These are phyloP conservation scores for Cyberlindnera maritima DNA, from an alignment of 805 yeast species.

Conservation along the genomic window DNA sequence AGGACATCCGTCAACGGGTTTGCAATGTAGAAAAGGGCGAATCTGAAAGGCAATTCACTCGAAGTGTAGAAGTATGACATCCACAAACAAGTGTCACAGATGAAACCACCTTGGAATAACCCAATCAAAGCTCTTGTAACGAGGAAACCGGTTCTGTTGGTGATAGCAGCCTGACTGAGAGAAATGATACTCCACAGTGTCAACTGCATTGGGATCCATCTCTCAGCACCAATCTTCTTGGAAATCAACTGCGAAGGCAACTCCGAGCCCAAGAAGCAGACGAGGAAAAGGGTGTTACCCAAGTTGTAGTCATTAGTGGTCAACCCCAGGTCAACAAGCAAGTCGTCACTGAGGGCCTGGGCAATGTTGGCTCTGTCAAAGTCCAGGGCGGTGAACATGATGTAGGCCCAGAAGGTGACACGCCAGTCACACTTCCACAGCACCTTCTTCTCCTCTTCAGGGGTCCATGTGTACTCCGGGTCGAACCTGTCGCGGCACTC, in stretches of 20 bases:
- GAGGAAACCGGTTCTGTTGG: slow-evolving; percentile 40
- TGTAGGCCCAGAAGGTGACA: slow-evolving; percentile 55
- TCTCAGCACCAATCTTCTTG: slow-evolving; percentile 61
- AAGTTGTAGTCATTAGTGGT: slow-evolving; percentile 56
- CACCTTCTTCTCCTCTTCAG: slow-evolving; percentile 47
- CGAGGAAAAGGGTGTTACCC: slow-evolving; percentile 53
- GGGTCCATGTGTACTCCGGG: slow-evolving; percentile 54
- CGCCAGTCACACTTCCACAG: slow-evolving; percentile 51
- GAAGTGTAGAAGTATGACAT: slow-evolving; percentile 63
- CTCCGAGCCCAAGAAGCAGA: slow-evolving; percentile 55
- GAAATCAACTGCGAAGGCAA: slow-evolving; percentile 65
- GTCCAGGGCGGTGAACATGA: slow-evolving; percentile 58
- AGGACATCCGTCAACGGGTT: slow-evolving; percentile 44
- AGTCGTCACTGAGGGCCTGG: slow-evolving; percentile 57
- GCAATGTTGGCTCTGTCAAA: slow-evolving; percentile 55
- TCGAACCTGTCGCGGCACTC: slow-evolving; percentile 57
- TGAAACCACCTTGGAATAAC: slow-evolving; percentile 65
- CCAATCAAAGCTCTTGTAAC: slow-evolving; percentile 53
- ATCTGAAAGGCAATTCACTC: slow-evolving; percentile 53
- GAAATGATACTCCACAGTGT: slow-evolving; percentile 56
- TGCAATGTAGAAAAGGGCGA: slow-evolving; percentile 60
- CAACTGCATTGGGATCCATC: slow-evolving; percentile 60
- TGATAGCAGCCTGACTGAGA: slow-evolving; percentile 46
- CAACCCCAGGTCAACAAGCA: slow-evolving; percentile 34
- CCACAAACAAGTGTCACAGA: slow-evolving; percentile 63